Base-by-base conservation (phyloP, 176 grass and related monocot genomes). In the Juncus effusus region DNA sequence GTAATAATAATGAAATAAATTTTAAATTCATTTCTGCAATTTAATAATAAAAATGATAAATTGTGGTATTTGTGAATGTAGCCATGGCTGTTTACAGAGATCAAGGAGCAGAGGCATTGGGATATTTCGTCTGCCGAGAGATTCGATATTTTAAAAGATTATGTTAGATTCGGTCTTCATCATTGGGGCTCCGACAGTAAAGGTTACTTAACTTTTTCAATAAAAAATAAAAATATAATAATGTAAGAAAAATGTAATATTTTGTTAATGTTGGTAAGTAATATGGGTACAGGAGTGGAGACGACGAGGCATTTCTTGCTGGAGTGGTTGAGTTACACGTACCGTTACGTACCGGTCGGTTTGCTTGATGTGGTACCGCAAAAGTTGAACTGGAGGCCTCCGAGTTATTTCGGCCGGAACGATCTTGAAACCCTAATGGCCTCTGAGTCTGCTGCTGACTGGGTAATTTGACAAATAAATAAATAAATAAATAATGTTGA, bases 21-120 rank as follows among this genome's bases (percentile, higher is more conserved):
- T 69, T 5, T 44, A 52, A 61, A 42, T 65, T 10, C 42, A 44
- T 12, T 8, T 59, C 63, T 16, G 16, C 47, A 8, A 12, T 54
- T 74, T 16, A 6, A 47, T 60, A 3, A 58, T 64, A 74, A 19
- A 41, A 38, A 38, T 72, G 49, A 40, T 74, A 60, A 71, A 54
- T 60, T 75, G 35, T 37, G 63, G 62, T 44, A 9, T 55, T 60
- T 82, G 16, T 16, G 54, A 71, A 53, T 47, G 44, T 83, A 96
- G 87, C 87, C 93, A 56, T 96, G 93, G 93, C 77, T 96, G 91
- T 91, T 96, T 83, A 96, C 93, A 39, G 93, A 96, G 78, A 86
- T 96, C 72, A 96, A 96, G 79, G 93, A 96, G 87, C 82, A 96
- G 74, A 88, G 61, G 60, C 79, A 96, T 71, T 96, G 93, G 87